phyloP scores from a whole-genome alignment of 225 moss, liverwort and hornwort genomes.

The Thuidium tamariscinum region DNA sequence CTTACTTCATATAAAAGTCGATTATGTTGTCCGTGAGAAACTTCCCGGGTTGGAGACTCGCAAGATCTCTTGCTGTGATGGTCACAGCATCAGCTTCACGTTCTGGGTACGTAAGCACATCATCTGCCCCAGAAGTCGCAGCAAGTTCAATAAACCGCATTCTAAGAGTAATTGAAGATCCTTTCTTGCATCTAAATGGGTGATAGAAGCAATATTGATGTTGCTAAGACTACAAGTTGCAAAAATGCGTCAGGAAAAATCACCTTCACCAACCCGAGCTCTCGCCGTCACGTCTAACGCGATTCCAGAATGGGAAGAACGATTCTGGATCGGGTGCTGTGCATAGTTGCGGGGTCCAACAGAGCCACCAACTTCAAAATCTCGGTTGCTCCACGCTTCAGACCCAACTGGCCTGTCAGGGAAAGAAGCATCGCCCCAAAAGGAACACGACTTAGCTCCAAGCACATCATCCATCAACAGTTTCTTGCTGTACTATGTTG shows the following conservation, averaged over 20 bases:
- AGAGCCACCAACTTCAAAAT: background rate
- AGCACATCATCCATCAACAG: background rate
- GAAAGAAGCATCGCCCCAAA: background rate
- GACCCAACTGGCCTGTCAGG: background rate
- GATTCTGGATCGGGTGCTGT: background rate
- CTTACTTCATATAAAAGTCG: background rate
- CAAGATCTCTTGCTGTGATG: background rate
- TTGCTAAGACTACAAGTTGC: no score
- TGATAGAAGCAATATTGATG: no score
- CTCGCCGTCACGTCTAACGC: background rate
- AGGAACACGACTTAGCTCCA: background rate
- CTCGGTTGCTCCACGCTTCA: background rate
- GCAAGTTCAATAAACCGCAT: background rate
- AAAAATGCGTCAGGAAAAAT: no score
- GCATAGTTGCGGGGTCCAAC: no score
- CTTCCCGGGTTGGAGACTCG: background rate
- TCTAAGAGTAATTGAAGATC: background rate
- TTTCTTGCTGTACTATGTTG: background rate
- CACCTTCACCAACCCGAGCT: background rate
- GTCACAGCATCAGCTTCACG: background rate
- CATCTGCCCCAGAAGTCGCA: background rate
- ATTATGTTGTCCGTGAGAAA: background rate
- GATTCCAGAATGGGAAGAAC: background rate
- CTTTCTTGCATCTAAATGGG: no score
- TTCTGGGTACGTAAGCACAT: background rate